These are phyloP conservation scores for Trypanosoma mega DNA, from an alignment of 208 protist species.

Conservation along the genomic window DNA sequence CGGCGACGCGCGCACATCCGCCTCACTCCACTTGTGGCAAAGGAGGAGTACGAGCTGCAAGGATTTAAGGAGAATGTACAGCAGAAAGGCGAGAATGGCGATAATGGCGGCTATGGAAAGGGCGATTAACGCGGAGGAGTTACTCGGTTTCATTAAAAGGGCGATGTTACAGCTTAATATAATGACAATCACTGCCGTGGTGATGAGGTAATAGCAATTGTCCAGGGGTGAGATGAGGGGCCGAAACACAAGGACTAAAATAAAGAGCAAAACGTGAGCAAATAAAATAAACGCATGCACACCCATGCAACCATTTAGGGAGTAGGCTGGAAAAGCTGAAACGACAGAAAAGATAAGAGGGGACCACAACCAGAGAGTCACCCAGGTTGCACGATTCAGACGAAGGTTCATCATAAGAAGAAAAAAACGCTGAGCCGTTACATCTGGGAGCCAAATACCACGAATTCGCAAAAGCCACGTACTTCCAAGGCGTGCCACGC, in stretches of 20 bases:
- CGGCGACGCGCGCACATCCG: too few species aligned
- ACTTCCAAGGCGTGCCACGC: neutral
- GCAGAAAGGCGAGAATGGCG: neutral
- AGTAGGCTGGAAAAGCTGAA: neutral
- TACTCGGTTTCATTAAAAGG: slow-evolving; percentile 4
- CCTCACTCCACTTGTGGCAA: too few species aligned
- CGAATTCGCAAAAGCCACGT: slow-evolving; percentile 5
- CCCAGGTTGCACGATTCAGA: neutral
- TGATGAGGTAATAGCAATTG: slow-evolving; percentile 3
- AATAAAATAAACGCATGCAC: neutral
- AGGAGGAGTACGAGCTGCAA: neutral
- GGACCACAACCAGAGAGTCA: slow-evolving; percentile 14
- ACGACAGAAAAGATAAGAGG: neutral
- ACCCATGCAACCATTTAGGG: neutral
- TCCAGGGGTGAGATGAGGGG: slow-evolving; percentile 11
- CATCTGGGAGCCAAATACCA: slow-evolving; percentile 5
- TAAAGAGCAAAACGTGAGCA: slow-evolving; percentile 7
- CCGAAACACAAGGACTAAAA: neutral
- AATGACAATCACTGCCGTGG: neutral
- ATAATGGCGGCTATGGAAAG: neutral
- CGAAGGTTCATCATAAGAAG: slow-evolving; percentile 5
- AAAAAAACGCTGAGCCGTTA: neutral
- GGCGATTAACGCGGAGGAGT: neutral
- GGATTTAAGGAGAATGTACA: neutral
- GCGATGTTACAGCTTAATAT: neutral